These are phyloP conservation scores for Hypoxylon crocopeplum DNA, from an alignment of 495 filamentous ascomycete genomes.

Conservation along the genomic window DNA sequence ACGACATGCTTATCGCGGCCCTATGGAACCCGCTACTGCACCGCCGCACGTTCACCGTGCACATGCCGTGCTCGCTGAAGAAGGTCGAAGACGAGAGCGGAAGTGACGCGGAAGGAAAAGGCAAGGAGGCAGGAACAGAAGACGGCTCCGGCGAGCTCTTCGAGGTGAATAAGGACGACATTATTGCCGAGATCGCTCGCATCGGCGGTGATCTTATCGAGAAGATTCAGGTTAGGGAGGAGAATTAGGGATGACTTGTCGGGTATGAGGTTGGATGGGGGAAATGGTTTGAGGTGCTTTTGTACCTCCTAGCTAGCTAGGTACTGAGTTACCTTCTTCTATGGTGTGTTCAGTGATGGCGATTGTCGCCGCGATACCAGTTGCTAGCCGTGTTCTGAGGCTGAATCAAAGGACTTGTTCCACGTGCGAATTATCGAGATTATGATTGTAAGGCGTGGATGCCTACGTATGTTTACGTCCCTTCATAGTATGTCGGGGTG, in stretches of 20 bases:
- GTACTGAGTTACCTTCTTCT: too few relatives aligned
- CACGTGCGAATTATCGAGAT: too few relatives aligned
- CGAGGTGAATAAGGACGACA: constrained; percentile 72
- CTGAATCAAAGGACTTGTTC: too few relatives aligned
- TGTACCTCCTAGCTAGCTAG: too few relatives aligned
- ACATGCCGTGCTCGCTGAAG: constrained; percentile 71
- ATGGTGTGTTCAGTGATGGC: too few relatives aligned
- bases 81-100: constrained; percentile 45
- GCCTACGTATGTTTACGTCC: too few relatives aligned
- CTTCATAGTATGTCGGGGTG: too few relatives aligned
- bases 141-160: constrained; percentile 48
- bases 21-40: constrained; percentile 78
- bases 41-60: constrained; percentile 67
- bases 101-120: constrained; percentile 21
- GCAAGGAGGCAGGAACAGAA: not conserved
- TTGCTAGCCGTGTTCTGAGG: too few relatives aligned
- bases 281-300: too few relatives aligned
- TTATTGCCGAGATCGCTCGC: constrained; percentile 80
- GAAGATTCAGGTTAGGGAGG: constrained; percentile 53
- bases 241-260: not conserved
- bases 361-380: too few relatives aligned
- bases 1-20: constrained; percentile 69
- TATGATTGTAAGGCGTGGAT: too few relatives aligned
- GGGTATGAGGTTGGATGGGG: too few relatives aligned
- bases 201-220: constrained; percentile 68